These are phyloP conservation scores for Zygosaccharomyces kombuchaensis DNA, from an alignment of 805 yeast genomes.

Conservation along the genomic window DNA sequence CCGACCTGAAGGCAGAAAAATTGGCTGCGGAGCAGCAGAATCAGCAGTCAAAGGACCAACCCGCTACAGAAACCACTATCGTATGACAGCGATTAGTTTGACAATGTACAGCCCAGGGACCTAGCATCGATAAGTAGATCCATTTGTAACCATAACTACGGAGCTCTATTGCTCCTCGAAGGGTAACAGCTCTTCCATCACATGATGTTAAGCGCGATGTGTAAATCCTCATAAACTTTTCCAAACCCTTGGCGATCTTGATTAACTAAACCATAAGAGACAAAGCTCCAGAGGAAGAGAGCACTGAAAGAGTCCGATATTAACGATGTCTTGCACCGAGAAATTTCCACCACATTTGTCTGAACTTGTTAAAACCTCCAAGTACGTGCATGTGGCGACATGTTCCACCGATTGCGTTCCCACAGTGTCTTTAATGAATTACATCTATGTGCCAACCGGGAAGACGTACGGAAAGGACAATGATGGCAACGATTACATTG, in stretches of 20 bases:
- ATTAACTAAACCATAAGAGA: neutral
- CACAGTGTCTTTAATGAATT: slow-evolving; percentile 89
- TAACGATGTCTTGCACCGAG: slow-evolving; percentile 31
- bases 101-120: neutral
- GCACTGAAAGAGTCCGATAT: neutral
- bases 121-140: neutral
- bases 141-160: slow-evolving; percentile 1
- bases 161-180: neutral
- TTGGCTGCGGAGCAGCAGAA: slow-evolving; percentile 9
- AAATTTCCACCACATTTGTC: slow-evolving; percentile 39
- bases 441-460: slow-evolving; percentile 54
- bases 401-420: slow-evolving; percentile 63
- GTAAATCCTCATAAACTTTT: neutral
- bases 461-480: slow-evolving; percentile 29
- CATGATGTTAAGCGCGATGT: neutral
- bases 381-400: slow-evolving; percentile 82
- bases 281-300: neutral
- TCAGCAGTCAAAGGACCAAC: slow-evolving; percentile 3
- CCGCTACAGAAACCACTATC: slow-evolving; percentile 2
- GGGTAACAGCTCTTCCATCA: neutral
- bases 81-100: neutral
- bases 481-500: slow-evolving; percentile 46
- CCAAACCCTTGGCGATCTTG: neutral
- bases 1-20: slow-evolving; percentile 27
- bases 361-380: slow-evolving; percentile 51